A percentile compares a stretch with the other conserved stretches of the same genome.
Conservation (phyloP, 2,329 filamentous ascomycete genomes). For the Periconia digitata region DNA sequence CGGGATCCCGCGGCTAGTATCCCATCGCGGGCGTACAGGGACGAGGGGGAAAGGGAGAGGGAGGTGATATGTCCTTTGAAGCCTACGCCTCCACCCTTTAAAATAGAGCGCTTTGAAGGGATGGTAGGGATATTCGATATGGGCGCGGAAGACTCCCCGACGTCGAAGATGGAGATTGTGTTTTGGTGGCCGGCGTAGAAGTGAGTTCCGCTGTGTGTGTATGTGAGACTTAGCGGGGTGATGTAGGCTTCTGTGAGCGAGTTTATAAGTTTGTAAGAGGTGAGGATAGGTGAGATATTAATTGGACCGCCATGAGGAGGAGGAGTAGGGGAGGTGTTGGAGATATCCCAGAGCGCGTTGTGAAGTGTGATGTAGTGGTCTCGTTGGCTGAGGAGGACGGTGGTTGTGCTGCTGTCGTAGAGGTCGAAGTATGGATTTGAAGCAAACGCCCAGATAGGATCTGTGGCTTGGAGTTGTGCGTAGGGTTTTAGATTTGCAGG, state of each 20-base stretch:
- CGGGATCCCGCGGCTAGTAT: constrained; percentile 60
- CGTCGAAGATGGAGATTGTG: constrained; percentile 59
- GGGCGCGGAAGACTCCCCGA: constrained; percentile 50
- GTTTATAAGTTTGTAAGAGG: constrained; percentile 58
- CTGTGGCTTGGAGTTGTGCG: constrained; percentile 47
- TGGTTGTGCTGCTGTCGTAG: constrained; percentile 51
- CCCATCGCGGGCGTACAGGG: constrained; percentile 41
- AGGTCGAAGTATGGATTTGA: constrained; percentile 59
- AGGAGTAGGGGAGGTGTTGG: constrained; percentile 1
- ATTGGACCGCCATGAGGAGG: constrained; percentile 9
- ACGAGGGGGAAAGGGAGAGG: constrained; percentile 44
- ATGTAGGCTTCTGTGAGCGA: constrained; percentile 59
- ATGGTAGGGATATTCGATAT: constrained; percentile 46
- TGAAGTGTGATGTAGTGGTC: constrained; percentile 60
- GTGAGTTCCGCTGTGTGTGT: constrained; percentile 48
- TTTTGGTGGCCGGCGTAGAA: constrained; percentile 62
- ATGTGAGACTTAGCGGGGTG: constrained; percentile 58
- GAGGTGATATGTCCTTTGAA: constrained; percentile 61
- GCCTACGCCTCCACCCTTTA: constrained; percentile 48
- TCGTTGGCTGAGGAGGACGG: constrained; percentile 55
- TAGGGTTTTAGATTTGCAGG: constrained; percentile 46
- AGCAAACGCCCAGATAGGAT: constrained; percentile 57
- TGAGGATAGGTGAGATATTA: constrained; percentile 37
- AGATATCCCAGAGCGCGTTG: constrained; percentile 54
- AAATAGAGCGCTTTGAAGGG: constrained; percentile 47